Percentiles rank a stretch among this genome's conserved stretches.
Conservation (phyloP, 176 grass and related monocot genomes). For the Eleusine coracana region DNA sequence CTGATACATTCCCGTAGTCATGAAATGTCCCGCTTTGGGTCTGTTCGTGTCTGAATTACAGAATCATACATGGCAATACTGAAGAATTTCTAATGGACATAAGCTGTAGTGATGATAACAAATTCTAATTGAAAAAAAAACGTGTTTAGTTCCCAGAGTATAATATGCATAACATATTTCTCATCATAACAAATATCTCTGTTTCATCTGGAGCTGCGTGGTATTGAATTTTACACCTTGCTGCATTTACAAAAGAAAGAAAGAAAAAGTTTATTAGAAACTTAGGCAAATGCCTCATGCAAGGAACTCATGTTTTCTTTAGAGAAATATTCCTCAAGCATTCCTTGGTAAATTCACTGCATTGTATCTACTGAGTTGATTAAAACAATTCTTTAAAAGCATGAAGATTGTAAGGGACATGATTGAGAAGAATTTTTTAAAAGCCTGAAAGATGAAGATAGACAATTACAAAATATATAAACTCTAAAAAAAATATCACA, state of each 20-base stretch:
- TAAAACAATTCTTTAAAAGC: background rate
- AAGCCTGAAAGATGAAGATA: background rate
- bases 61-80: conserved; percentile 14
- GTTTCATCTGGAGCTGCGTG: background rate
- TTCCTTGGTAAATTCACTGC: background rate
- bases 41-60: conserved; percentile 15
- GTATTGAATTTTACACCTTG: no score
- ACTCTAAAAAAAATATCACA: background rate
- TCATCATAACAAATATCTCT: background rate
- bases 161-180: background rate
- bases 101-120: background rate
- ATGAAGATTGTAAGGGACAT: no score
- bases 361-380: background rate
- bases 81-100: background rate
- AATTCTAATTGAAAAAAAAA: conserved; percentile 10
- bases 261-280: no score
- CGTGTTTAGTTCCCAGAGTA: conserved; percentile 12
- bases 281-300: background rate
- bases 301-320: background rate
- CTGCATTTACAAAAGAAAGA: no score
- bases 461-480: background rate
- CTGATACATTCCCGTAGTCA: background rate
- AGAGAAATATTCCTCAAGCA: background rate
- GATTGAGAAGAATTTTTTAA: background rate
- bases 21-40: background rate